Base-by-base conservation (phyloP, 2,329 filamentous ascomycete species). In the Stenocarpella maydis region DNA sequence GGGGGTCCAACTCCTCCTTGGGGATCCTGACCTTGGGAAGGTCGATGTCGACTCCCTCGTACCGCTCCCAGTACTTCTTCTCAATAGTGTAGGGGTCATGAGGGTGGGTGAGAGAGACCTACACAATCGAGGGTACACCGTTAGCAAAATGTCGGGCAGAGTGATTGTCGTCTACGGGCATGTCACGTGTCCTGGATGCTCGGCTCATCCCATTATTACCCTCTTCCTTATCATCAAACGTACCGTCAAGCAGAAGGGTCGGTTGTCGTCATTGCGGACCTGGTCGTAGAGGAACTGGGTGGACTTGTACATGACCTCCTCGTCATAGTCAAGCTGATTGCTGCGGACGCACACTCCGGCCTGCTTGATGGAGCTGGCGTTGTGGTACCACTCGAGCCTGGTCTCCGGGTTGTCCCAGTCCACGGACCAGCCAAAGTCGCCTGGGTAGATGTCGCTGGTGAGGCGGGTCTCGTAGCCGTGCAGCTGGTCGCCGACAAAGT, bases 51-150 rank as follows among this genome's bases (percentile, higher is more conserved):
- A 97, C 93, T 72, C 86, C 92, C 77, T 97, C 92, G 80, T 98
- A 98, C 74, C 92, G 80, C 77, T 97, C 93, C 95, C 95, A 98
- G 82, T 93, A 97, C 80, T 97, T 93, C 77, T 93, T 88, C 74
- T 95, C 93, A 79, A 98, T 98, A 69, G 94, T 95, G 81, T 98
- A 98, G 0, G 95, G 95, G 76, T 98, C 95, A 78, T 98, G 95
- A 19, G 95, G 95, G 79, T 98, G 95, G 8, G 95, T 98, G 75
- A 98, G 90, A 28, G 95, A 97, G 10, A 97, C 92, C 75, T 86
- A 74, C 2, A 37, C 21, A 5, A 24, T 37, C 12, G 37, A 26
- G n/a, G 37, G 31, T n/a, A 53, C 28, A 21, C 26, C 31, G 50
- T 67, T 26, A 65, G 58, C 50, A 52, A 37, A 41, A 24, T 72